phyloP scores from a whole-genome alignment of 2,329 filamentous ascomycete species.

The Lasiodiplodia gonubiensis region DNA sequence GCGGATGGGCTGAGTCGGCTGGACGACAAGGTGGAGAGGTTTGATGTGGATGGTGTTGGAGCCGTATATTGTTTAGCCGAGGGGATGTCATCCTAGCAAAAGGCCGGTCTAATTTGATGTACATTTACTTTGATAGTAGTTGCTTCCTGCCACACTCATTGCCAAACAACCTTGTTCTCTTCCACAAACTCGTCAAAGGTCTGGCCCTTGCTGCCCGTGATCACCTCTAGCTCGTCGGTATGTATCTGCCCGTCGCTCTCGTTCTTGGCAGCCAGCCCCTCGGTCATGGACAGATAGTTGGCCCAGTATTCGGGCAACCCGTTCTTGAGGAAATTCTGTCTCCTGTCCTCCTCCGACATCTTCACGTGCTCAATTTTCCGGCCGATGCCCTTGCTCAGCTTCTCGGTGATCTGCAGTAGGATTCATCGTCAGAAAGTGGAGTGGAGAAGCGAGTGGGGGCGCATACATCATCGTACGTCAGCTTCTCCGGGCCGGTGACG shows the following conservation, averaged over 20 bases:
- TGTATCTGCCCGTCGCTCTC: background rate
- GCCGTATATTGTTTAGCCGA: slow-evolving; percentile 28
- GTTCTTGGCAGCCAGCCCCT: background rate
- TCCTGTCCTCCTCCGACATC: slow-evolving; percentile 5
- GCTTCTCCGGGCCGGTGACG: background rate
- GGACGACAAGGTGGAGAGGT: slow-evolving; percentile 31
- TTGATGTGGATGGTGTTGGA: slow-evolving; percentile 29
- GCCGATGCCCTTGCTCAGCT: background rate
- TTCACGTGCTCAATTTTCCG: slow-evolving; percentile 8
- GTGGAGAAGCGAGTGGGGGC: slow-evolving; percentile 36
- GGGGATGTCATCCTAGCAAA: no score
- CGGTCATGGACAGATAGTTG: background rate
- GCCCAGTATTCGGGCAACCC: background rate
- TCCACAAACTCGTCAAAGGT: background rate
- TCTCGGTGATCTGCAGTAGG: slow-evolving; percentile 33
- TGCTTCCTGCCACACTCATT: no score
- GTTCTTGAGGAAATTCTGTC: background rate
- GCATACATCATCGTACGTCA: background rate
- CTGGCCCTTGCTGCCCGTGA: background rate
- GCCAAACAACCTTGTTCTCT: background rate
- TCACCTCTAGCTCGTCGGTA: background rate
- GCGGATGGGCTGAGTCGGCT: slow-evolving; percentile 15
- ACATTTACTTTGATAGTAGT: no score
- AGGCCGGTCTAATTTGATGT: no score
- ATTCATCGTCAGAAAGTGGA: slow-evolving; percentile 32